Percentiles rank a stretch among this genome's conserved stretches.
These are phyloP conservation scores for Epichloe sp. DNA, from an alignment of 2,329 filamentous ascomycete species.

Conservation along the genomic window DNA sequence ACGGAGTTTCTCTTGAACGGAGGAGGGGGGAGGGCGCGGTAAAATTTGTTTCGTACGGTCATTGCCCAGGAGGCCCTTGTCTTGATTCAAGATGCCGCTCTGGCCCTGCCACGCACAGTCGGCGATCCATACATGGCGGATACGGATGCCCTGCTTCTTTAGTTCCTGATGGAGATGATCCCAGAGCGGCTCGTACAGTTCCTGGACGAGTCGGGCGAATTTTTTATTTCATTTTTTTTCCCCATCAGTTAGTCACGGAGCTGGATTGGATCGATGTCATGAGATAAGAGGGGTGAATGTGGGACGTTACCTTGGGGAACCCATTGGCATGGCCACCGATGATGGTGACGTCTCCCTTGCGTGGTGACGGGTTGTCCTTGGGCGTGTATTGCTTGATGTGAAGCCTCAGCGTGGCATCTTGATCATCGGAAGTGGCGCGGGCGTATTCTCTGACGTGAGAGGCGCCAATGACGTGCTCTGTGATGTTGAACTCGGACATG, in stretches of 20 bases:
- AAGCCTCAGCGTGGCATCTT: conserved; percentile 62
- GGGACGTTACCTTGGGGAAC: conserved; percentile 60
- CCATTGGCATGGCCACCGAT: conserved; percentile 83
- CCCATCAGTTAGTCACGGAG: too few relatives aligned
- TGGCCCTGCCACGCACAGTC: conserved; percentile 78
- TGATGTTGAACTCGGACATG: conserved; percentile 40
- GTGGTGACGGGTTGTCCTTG: conserved; percentile 51
- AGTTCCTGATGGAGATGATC: conserved; percentile 58
- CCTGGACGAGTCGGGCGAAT: conserved; percentile 31
- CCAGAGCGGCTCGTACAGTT: conserved; percentile 87
- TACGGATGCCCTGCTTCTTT: conserved; percentile 47
- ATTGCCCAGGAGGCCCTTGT: conserved; percentile 50
- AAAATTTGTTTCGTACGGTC: conserved; percentile 46
- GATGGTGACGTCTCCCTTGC: conserved; percentile 69
- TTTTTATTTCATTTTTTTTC: too few relatives aligned
- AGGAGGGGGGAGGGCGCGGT: too few relatives aligned
- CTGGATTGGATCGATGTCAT: too few relatives aligned
- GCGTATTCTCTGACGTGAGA: conserved; percentile 77
- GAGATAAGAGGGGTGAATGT: neutral
- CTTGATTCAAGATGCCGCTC: conserved; percentile 66
- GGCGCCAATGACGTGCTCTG: conserved; percentile 59
- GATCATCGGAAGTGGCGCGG: conserved; percentile 54
- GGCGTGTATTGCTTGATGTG: conserved; percentile 84
- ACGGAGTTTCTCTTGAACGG: too few relatives aligned
- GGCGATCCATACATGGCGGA: conserved; percentile 79